These are phyloP conservation scores for Monascus purpureus DNA, from an alignment of 495 filamentous ascomycete species.

Conservation along the genomic window DNA sequence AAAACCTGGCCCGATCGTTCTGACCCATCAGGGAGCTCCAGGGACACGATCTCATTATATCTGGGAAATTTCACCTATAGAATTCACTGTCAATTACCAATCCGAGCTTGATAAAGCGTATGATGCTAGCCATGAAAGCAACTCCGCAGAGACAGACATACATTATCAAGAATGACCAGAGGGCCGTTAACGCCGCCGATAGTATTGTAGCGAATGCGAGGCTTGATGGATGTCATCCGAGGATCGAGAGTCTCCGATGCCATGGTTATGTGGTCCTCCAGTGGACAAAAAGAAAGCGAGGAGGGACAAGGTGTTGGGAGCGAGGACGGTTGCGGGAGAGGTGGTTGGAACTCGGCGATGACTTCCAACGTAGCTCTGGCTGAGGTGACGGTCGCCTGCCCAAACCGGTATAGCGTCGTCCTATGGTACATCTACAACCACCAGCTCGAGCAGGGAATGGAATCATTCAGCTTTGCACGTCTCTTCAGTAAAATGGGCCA, in stretches of 20 bases:
- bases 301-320: constrained; percentile 1
- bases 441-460: too few species aligned
- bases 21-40: constrained; percentile 91
- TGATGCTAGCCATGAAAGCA: too few species aligned
- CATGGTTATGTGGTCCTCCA: constrained; percentile 32
- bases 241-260: constrained; percentile 51
- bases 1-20: constrained; percentile 90
- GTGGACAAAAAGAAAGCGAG: constrained; percentile 1
- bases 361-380: too few species aligned
- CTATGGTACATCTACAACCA: too few species aligned
- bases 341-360: too few species aligned
- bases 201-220: constrained; percentile 92
- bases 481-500: too few species aligned
- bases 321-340: constrained; percentile 5
- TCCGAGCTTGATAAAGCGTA: too few species aligned
- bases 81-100: too few species aligned
- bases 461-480: too few species aligned
- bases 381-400: too few species aligned
- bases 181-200: constrained; percentile 97
- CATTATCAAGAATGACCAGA: constrained; percentile 92
- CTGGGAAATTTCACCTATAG: constrained; percentile 84
- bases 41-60: constrained; percentile 94
- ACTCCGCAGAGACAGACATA: too few species aligned
- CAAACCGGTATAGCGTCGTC: too few species aligned
- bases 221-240: constrained; percentile 67